Evolutionary conservation across 2,329 filamentous ascomycete genomes (phyloP), one percentile per base, ranked within the genome.

Genomic region (Aureobasidium vineae): DNA sequence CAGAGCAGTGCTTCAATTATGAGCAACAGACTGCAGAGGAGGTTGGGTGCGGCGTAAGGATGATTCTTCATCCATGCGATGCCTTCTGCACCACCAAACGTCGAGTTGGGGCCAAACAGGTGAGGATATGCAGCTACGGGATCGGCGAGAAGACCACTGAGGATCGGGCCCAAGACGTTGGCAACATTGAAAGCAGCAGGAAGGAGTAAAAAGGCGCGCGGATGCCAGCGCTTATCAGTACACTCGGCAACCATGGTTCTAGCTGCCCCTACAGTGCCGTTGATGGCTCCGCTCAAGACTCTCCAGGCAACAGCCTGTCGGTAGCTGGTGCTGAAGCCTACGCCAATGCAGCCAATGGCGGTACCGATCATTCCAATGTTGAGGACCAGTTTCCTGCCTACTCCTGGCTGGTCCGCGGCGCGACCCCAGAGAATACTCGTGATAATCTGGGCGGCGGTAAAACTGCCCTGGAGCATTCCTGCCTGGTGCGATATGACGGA

Each of bases 111-210:
- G 1, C 85, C 86, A 72, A 90, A 89, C 2, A 86, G 68, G 1
- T 75, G 73, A 0, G 87, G 86, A 66, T 88, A 81, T 7, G 79
- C 85, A 41, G 78, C 77, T 10, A 83, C 77, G 0, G 87, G 87
- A 69, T 89, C 85, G 16, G 86, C 86, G 47, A 90, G 77, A 63
- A 87, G 76, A 36, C 88, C 88, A 28, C 87, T 86, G 74, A 89
- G 79, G 54, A 89, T 75, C 10, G 77, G 77, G 7, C 77, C 77
- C 23, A 76, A 70, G 36, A 79, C 76, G 65, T 79, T 79, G 31
- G 77, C 77, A 23, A 79, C 71, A 65, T 79, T 79, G 71, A 79
- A 79, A 2, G 77, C 77, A 11, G 77, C 74, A 10, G 77, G 77
- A 8, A 79, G 69, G 28, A 79, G 70, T 68, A 79, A 65, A 66